These are phyloP conservation scores for Xylaria acuta DNA, from an alignment of 495 filamentous ascomycete species.

Conservation along the genomic window DNA sequence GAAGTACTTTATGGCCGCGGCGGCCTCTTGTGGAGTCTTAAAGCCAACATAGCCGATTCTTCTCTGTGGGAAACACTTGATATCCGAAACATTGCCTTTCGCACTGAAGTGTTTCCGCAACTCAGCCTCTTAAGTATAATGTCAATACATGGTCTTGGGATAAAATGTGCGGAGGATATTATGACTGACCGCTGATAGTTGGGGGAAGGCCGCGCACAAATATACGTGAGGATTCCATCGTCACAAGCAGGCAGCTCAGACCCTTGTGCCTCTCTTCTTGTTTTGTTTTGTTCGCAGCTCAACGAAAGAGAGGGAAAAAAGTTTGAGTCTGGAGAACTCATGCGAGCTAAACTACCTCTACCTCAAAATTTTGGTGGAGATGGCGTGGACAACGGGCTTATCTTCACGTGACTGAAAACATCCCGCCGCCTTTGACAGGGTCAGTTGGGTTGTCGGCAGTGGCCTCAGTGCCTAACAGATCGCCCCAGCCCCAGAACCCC, in stretches of 20 bases:
- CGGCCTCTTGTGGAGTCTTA: conserved; percentile 79
- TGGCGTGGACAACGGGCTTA: background rate
- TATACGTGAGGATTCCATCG: conserved; percentile 78
- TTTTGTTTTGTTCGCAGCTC: conserved; percentile 4
- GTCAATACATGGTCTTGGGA: conserved; percentile 62
- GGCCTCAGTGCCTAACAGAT: conserved; percentile 7
- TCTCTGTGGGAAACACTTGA: conserved; percentile 84
- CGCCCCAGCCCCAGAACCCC: background rate
- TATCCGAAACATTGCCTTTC: conserved; percentile 82
- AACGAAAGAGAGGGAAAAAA: conserved; percentile 39
- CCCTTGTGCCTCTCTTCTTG: background rate
- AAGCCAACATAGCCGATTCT: conserved; percentile 97
- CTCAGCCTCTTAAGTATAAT: conserved; percentile 53
- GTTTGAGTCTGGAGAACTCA: background rate
- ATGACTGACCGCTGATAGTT: conserved; percentile 54
- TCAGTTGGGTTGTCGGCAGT: no score
- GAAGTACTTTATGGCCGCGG: conserved; percentile 87
- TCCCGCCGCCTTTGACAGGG: conserved; percentile 26
- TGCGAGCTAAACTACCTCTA: background rate
- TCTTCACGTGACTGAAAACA: conserved; percentile 21
- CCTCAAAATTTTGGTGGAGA: conserved; percentile 21
- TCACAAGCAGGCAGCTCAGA: conserved; percentile 9
- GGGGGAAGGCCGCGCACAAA: conserved; percentile 73
- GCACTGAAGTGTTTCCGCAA: conserved; percentile 85
- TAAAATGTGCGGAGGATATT: conserved; percentile 52